phyloP scores from a whole-genome alignment of 306 rosid species.

The Chamaecrista fasciculata region DNA sequence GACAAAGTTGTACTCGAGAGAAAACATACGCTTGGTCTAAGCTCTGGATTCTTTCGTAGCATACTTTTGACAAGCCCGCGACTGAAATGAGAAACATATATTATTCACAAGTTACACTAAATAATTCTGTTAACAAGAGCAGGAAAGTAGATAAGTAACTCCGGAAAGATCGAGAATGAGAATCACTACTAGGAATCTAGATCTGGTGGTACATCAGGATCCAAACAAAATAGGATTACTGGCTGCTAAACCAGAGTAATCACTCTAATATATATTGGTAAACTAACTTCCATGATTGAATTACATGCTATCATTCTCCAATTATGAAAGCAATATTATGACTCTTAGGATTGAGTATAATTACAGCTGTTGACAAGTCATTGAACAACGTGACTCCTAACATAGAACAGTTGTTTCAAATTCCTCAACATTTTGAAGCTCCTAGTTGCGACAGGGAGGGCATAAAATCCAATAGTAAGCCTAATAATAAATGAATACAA shows the following conservation, averaged over 20 bases:
- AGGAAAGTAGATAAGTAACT: not conserved
- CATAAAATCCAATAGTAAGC: not conserved
- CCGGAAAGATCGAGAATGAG: constrained; percentile 14
- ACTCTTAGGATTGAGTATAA: constrained; percentile 3
- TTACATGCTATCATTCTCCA: constrained; percentile 11
- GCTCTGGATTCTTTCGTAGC: constrained; percentile 98
- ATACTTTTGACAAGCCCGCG: constrained; percentile 90
- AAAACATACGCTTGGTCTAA: constrained; percentile 85
- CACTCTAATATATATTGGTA: not conserved
- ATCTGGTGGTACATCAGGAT: constrained; percentile 1
- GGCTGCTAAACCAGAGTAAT: constrained; percentile 3
- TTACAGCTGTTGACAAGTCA: constrained; percentile 5
- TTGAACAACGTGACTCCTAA: not conserved
- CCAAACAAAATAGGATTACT: constrained; percentile 19
- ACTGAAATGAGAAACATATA: constrained; percentile 49
- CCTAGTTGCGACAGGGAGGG: not conserved
- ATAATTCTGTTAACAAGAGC: not conserved
- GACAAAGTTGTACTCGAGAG: constrained; percentile 4
- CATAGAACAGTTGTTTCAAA: constrained; percentile 1
- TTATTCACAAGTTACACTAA: constrained; percentile 17
- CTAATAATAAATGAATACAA: not conserved
- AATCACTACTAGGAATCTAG: not conserved
- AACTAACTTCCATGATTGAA: constrained; percentile 14
- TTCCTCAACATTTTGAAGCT: constrained; percentile 19
- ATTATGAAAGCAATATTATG: constrained; percentile 1